Evolutionary conservation across 73 alveolate species (phyloP), one percentile per base, ranked within the genome.

Genomic region (Strombidium stylifer): DNA sequence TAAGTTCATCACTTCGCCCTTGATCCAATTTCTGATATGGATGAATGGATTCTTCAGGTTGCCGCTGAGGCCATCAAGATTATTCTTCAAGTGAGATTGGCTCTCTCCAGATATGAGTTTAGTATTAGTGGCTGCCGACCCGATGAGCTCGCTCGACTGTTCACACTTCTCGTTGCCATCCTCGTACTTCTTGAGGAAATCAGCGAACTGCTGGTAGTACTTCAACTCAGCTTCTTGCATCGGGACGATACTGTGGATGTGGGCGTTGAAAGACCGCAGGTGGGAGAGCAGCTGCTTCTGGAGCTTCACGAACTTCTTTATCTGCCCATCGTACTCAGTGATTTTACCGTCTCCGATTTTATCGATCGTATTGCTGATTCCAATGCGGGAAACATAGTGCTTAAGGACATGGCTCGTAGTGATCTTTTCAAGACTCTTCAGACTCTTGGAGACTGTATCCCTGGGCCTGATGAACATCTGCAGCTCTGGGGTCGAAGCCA

Each of bases 381-480:
- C 12, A 79, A 24, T 24, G 64, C 34, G 19, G 47, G 36, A 3
- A 53, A 35, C 2, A 79, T 37, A 0, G 68, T 75, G n/a, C 47
- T 74, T 6, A 73, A 26, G 11, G 58, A 16, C 25, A 61, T 53
- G 10, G 27, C 31, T 0, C 80, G 80, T 5, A 79, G 52, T 2
- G 25, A 11, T 0, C 69, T 50, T 21, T 69, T 12, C 6, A 67
- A 34, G 20, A 42, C 40, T 1, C 65, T 75, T 8, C 68, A 55
- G n/a, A 58, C 79, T 32, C 66, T 65, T 11, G 52, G 10, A 4
- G 6, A 34, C n/a, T n/a, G n/a, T n/a, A n/a, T n/a, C n/a, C n/a
- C n/a, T n/a, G n/a, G 90, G 90, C 42, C 84, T 79, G 42, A 79
- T 0, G 42, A 79, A 79, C 0, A 56, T 48, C 49, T 55, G 16